Base-by-base conservation (phyloP, 805 yeast genomes). In the Teunomyces barrocoloradensis region DNA sequence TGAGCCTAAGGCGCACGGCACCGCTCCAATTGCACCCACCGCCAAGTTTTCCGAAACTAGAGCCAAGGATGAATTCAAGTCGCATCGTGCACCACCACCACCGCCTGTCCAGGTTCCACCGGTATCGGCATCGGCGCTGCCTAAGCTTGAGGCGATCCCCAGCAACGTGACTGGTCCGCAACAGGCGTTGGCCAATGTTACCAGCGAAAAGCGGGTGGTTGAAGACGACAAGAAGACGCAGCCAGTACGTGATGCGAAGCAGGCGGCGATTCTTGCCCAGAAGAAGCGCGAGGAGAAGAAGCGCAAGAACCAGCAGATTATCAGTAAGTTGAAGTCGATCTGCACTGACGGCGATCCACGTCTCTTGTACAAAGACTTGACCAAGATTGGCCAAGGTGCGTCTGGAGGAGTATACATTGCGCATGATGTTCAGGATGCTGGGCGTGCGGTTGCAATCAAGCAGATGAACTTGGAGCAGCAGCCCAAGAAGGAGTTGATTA, bases 381-480 rank as follows among this genome's bases (percentile, higher is more conserved):
- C 80, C 33, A 91, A 92, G 65, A 85, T 94, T 53, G 99, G 99
- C 1, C 99, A 94, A 70, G 99, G 99, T 60, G 99, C 99, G 0
- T 85, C 95, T 12, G 99, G 99, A 46, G 96, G 96, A 34, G 99
- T 94, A 27, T 94, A 85, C 59, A 89, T 94, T 27, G 97, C 97
- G 0, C 80, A 84, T 56, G 87, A 84, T 54, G 58, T 54, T 4
- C 61, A 68, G 29, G 76, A 77, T 13, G 74, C 76, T 18, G 73
- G 74, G 46, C 70, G 71, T 27, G 75, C 82, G 43, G 97, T 94
- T 33, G 99, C 99, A 6, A 88, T 94, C 57, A 94, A 94, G 64
- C 97, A 94, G 71, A 94, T 94, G 96, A 89, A 89, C 58, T 71
- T 94, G 46, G 95, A 88, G 55, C 86, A 85, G 58, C 99, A 94